Evolutionary conservation across 106 monocot genomes (phyloP).

Genomic region (Alisma plantagoaquatica): DNA sequence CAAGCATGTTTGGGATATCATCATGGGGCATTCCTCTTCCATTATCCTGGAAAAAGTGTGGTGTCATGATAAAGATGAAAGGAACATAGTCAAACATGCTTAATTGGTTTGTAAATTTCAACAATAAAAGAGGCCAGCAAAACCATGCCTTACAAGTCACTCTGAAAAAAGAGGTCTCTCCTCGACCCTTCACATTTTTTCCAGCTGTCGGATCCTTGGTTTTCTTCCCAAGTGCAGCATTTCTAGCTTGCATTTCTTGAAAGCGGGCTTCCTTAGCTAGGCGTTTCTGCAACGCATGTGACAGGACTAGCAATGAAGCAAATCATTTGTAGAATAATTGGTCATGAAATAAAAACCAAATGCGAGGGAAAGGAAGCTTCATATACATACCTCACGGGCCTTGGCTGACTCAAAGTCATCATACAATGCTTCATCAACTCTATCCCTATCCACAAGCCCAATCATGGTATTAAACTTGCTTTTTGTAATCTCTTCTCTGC

Average conservation of each 20-base stretch:
- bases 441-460: slow-evolving; percentile 78
- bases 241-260: slow-evolving; percentile 82
- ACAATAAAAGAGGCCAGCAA: not conserved
- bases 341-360: no score
- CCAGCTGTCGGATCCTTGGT: slow-evolving; percentile 39
- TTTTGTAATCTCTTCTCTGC: slow-evolving; percentile 88
- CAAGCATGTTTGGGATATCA: slow-evolving; percentile 99
- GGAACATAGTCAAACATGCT: no score
- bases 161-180: slow-evolving; percentile 81
- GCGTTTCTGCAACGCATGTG: slow-evolving; percentile 82
- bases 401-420: slow-evolving; percentile 94
- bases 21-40: slow-evolving; percentile 99
- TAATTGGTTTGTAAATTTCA: no score
- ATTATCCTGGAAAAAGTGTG: slow-evolving; percentile 56
- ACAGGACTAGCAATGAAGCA: no score
- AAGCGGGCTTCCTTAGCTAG: slow-evolving; percentile 73
- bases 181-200: slow-evolving; percentile 60
- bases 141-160: slow-evolving; percentile 77
- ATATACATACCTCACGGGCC: slow-evolving; percentile 70
- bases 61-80: not conserved
- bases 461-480: slow-evolving; percentile 92
- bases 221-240: slow-evolving; percentile 68
- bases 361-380: no score
- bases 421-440: slow-evolving; percentile 82
- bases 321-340: no score